A percentile compares a stretch with the other conserved stretches of the same genome.
Conservation (phyloP, 2,329 filamentous ascomycete species). For the Madurella mycetomatis region DNA sequence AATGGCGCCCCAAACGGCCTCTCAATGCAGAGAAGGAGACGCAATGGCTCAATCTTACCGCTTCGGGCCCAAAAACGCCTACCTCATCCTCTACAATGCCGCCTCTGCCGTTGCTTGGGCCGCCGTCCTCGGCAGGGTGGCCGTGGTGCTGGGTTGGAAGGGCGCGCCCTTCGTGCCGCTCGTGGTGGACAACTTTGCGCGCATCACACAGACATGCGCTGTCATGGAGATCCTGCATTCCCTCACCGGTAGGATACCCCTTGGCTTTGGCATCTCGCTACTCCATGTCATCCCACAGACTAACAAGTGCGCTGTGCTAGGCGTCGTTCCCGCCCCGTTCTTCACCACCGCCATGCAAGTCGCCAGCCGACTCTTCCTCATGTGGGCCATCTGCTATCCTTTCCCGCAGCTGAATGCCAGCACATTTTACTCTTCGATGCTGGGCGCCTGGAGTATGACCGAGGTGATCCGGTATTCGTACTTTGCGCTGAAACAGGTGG, state of each 20-base stretch:
- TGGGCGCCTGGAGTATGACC: slow-evolving; percentile 82
- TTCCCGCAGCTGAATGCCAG: slow-evolving; percentile 64
- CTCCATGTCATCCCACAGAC: background rate
- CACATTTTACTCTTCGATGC: slow-evolving; percentile 68
- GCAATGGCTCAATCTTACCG: slow-evolving; percentile 13
- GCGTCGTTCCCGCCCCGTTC: slow-evolving; percentile 79
- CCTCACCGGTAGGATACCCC: slow-evolving; percentile 55
- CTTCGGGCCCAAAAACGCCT: slow-evolving; percentile 48
- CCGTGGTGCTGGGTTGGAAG: slow-evolving; percentile 48
- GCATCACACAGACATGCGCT: slow-evolving; percentile 80
- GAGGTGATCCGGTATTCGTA: slow-evolving; percentile 92
- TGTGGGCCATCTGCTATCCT: slow-evolving; percentile 75
- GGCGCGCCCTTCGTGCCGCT: slow-evolving; percentile 57
- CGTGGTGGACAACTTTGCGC: slow-evolving; percentile 61
- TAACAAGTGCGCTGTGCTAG: slow-evolving; percentile 37
- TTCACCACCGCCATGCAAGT: slow-evolving; percentile 89
- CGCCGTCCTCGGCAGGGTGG: slow-evolving; percentile 66
- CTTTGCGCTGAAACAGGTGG: slow-evolving; percentile 71
- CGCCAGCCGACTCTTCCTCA: slow-evolving; percentile 76
- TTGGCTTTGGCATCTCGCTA: background rate
- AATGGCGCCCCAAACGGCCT: background rate
- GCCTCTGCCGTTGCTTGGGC: slow-evolving; percentile 74
- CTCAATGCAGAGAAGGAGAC: background rate
- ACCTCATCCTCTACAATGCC: slow-evolving; percentile 83
- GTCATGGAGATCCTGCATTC: slow-evolving; percentile 80